These are phyloP conservation scores for Triangularia verruculosa DNA, from an alignment of 2,329 filamentous ascomycete species.

Conservation along the genomic window DNA sequence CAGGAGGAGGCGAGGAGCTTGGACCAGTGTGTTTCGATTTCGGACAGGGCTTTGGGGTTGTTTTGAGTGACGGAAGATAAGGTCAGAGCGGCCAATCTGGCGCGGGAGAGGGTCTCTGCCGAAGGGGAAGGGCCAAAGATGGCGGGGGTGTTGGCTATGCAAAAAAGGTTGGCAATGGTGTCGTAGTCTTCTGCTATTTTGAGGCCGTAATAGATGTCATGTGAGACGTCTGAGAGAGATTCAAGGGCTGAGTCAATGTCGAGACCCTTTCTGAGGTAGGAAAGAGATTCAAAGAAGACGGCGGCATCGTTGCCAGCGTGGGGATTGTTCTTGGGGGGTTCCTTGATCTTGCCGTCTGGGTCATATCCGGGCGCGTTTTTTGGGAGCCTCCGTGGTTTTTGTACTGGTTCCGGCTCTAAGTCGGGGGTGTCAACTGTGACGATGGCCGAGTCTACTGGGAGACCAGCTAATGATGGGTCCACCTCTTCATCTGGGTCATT, in stretches of 20 bases:
- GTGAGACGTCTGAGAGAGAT: slow-evolving; percentile 59
- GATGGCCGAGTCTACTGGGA: slow-evolving; percentile 51
- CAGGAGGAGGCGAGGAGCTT: slow-evolving; percentile 32
- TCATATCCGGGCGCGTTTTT: slow-evolving; percentile 56
- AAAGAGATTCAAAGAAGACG: slow-evolving; percentile 47
- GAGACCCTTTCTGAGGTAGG: slow-evolving; percentile 46
- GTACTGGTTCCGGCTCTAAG: slow-evolving; percentile 35
- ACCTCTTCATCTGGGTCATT: slow-evolving; percentile 54
- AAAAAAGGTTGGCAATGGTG: slow-evolving; percentile 54
- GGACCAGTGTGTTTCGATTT: slow-evolving; percentile 49
- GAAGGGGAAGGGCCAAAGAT: slow-evolving; percentile 23
- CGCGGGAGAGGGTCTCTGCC: slow-evolving; percentile 30
- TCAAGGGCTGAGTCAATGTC: slow-evolving; percentile 51
- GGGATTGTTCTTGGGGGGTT: slow-evolving; percentile 41
- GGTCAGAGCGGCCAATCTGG: slow-evolving; percentile 54
- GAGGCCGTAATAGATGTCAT: slow-evolving; percentile 68
- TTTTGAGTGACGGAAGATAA: slow-evolving; percentile 60
- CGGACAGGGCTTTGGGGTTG: slow-evolving; percentile 58
- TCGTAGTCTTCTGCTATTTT: slow-evolving; percentile 57
- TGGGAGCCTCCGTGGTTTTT: slow-evolving; percentile 37
- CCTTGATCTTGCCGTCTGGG: slow-evolving; percentile 54
- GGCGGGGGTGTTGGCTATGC: slow-evolving; percentile 45
- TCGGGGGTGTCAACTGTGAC: slow-evolving; percentile 48
- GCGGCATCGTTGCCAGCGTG: slow-evolving; percentile 31
- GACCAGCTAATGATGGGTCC: slow-evolving; percentile 45